These are phyloP conservation scores for Fragaria vesca DNA, from an alignment of 306 rosid species.

Conservation along the genomic window DNA sequence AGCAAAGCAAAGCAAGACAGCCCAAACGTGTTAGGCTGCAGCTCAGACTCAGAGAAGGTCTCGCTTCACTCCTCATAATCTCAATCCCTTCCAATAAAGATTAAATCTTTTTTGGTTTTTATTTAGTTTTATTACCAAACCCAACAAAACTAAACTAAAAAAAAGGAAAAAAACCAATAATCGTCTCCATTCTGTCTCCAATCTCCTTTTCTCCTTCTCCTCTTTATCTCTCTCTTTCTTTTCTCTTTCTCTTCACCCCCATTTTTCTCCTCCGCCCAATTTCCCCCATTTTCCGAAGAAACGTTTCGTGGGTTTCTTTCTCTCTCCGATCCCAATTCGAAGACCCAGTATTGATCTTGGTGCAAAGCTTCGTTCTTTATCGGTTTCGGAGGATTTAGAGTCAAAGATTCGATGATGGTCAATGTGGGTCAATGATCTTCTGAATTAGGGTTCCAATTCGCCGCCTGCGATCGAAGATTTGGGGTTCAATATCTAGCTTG, in stretches of 20 bases:
- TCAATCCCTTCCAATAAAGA: neutral
- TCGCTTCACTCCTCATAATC: conserved; percentile 19
- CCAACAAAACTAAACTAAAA: neutral
- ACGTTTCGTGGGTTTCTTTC: conserved; percentile 2
- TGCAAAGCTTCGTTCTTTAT: neutral
- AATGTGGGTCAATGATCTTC: conserved; percentile 30
- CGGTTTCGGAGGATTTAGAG: neutral
- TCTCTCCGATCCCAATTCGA: conserved; percentile 15
- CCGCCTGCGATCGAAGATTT: conserved; percentile 16
- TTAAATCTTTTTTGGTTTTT: neutral
- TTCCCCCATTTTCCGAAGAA: conserved; percentile 27
- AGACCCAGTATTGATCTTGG: neutral
- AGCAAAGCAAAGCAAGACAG: conserved; percentile 32
- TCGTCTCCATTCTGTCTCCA: conserved; percentile 13
- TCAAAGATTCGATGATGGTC: conserved; percentile 24
- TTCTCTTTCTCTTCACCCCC: conserved; percentile 32
- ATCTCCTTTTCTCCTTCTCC: conserved; percentile 10
- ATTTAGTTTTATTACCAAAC: neutral
- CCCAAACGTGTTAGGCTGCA: conserved; percentile 39
- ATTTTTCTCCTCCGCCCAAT: conserved; percentile 52
- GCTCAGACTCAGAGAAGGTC: conserved; percentile 31
- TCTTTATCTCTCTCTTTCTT: conserved; percentile 10
- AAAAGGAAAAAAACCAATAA: neutral
- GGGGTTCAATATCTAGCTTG: conserved; percentile 1
- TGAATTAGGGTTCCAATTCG: conserved; percentile 22